Conservation (phyloP, 106 monocot species). For the Platanthera zijinensis region DNA sequence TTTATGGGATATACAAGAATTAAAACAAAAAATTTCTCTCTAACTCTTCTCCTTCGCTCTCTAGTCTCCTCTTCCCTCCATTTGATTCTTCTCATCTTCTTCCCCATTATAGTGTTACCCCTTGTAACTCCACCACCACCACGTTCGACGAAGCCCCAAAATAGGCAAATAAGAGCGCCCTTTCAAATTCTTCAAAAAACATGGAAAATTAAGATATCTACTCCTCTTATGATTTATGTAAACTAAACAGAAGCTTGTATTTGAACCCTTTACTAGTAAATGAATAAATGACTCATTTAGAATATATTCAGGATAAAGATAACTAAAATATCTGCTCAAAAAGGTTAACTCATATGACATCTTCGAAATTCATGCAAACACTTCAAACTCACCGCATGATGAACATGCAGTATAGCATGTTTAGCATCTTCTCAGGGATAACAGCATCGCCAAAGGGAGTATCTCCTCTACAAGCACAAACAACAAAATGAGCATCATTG, state of each 20-base stretch:
- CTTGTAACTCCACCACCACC: background rate
- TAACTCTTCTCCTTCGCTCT: too few relatives aligned
- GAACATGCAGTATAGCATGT: conserved; percentile 79
- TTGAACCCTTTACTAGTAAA: background rate
- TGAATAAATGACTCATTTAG: background rate
- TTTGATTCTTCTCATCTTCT: background rate
- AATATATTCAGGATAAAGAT: conserved; percentile 1
- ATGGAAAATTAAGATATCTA: background rate
- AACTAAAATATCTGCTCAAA: background rate
- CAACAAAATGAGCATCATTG: background rate
- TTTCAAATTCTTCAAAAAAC: background rate
- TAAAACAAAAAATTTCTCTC: too few relatives aligned
- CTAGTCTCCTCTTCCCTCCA: background rate
- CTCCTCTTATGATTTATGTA: background rate
- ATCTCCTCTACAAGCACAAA: conserved; percentile 31
- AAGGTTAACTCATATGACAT: background rate
- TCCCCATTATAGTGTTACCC: background rate
- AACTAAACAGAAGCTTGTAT: background rate
- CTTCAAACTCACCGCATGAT: conserved; percentile 57
- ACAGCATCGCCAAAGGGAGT: conserved; percentile 1
- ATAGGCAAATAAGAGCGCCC: background rate
- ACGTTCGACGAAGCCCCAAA: background rate
- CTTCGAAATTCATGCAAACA: background rate
- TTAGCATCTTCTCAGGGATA: conserved; percentile 65
- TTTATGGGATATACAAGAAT: too few relatives aligned